Percentiles rank a stretch among this genome's conserved stretches.
phyloP scores from a whole-genome alignment of 495 filamentous ascomycete species.

The Trichocladium uniseriatum region DNA sequence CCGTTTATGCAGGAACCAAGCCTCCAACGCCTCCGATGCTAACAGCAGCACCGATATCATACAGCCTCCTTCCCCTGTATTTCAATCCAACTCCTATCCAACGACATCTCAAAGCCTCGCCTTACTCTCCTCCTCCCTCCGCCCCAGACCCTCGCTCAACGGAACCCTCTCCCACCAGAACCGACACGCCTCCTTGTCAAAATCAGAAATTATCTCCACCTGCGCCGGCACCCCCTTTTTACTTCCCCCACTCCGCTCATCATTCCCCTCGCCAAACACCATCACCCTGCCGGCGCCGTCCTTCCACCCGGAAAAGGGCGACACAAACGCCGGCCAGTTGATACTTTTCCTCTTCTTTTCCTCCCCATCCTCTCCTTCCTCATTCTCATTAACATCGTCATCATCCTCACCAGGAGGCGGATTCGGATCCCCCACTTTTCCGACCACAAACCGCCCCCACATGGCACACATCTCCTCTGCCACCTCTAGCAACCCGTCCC shows the following conservation, averaged over 20 bases:
- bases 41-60: no score
- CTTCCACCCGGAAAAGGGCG: slow-evolving; percentile 14
- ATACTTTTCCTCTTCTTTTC: slow-evolving; percentile 27
- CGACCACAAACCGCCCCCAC: slow-evolving; percentile 44
- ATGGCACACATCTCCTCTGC: slow-evolving; percentile 47
- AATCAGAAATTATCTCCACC: slow-evolving; percentile 31
- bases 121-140: background rate
- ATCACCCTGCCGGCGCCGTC: slow-evolving; percentile 26
- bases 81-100: no score
- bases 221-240: slow-evolving; percentile 36
- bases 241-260: slow-evolving; percentile 42
- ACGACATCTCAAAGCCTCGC: no score
- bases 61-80: no score
- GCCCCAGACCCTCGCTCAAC: slow-evolving; percentile 36
- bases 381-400: no score
- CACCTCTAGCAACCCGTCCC: slow-evolving; percentile 38
- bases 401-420: slow-evolving; percentile 34
- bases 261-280: slow-evolving; percentile 55
- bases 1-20: no score
- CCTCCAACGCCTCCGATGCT: no score
- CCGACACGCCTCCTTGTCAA: slow-evolving; percentile 40
- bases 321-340: slow-evolving; percentile 25
- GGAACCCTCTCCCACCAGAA: slow-evolving; percentile 48
- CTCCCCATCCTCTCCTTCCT: no score
- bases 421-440: background rate